Evolutionary conservation across 1,139 yeast species (phyloP), one percentile per base, ranked within the genome.

Genomic region (Candida freyschussii): DNA sequence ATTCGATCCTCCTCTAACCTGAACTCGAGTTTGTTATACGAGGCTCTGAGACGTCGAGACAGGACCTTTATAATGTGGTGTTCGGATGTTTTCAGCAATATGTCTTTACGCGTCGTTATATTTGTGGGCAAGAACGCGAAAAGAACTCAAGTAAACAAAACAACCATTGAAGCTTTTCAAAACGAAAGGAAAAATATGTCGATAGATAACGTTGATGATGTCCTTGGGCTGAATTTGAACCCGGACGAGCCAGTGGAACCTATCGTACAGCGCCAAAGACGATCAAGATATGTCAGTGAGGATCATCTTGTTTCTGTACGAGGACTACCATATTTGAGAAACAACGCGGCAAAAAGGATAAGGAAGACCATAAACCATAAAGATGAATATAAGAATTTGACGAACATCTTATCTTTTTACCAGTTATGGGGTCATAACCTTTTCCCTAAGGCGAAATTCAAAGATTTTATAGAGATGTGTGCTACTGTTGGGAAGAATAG

Each of bases 371-470:
- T 57, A 21, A 65, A 64, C 10, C 63, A 62, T 24, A 54, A 63
- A 11, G 43, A 45, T 18, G 50, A 59, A 11, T 53, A 62, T 36
- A 63, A 65, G 13, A 76, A 74, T 43, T 50, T 75, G 33, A 53
- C 62, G 7, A 59, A 62, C 27, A 62, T 85, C 3, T 59, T 84
- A 17, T 76, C 72, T 40, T 75, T 74, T 48, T 85, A 84, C 57
- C 94, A 84, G 56, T 56, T 85, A 20, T 85, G 95, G 95, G 87
- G 89, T 17, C 95, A 85, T 55, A 72, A 77, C 5, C 53, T 85
- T 32, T 85, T 72, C 47, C 94, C 95, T 9, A 78, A 78, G 55
- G 87, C 94, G 3, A 78, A 72, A 40, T 83, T 85, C 45, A 62
- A 65, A 34, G 95, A 84, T 52, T 79, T 75, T 38, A 40, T 56